Base-by-base conservation (phyloP, 2,329 filamentous ascomycete species). In the Trichoderma sp. region DNA sequence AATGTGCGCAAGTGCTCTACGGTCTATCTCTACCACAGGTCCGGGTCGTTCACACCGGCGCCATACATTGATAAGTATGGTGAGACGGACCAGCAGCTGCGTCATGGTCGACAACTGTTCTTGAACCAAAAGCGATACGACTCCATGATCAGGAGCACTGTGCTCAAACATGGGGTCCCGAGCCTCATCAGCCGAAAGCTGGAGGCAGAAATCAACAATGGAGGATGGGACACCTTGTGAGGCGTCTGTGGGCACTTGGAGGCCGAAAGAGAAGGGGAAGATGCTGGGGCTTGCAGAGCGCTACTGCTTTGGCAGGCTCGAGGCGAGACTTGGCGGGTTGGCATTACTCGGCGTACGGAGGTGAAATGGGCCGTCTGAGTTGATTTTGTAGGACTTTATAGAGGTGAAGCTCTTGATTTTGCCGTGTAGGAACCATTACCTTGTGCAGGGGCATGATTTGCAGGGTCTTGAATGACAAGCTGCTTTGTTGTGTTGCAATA, bases 21-120 rank as follows among this genome's bases (percentile, higher is more conserved):
- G 47, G 87, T 96, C 67, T 96, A 96, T 76, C 81, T 96, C 63
- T 93, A 97, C 78, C 87, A 89, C 66, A 82, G 83, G 39, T 90
- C 91, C 54, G 95, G 95, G 45, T 93, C 90, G 28, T 99, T 90
- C 81, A 89, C 90, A 68, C 85, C 89, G 48, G 94, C 95, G 4
- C 95, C 95, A 0, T 99, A 98, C 76, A 89, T 98, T 68, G 95
- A 99, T 77, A 90, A 91, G 74, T 96, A 97, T 75, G 96, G 96
- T 69, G 95, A 99, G 82, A 91, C 92, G 4, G 95, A 99, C 77
- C 88, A 91, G n/a, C 93, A 93, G 48, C 83, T 99, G 43, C 86
- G 91, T 67, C 90, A 95, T 68, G 91, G 91, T 67, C 89, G 96
- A 65, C 94, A 96, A 77, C 81, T 99, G 55, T 97, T 93, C 76